Conservation (phyloP, 352 stramenopile genomes). For the Elongisporangium prolatum region DNA sequence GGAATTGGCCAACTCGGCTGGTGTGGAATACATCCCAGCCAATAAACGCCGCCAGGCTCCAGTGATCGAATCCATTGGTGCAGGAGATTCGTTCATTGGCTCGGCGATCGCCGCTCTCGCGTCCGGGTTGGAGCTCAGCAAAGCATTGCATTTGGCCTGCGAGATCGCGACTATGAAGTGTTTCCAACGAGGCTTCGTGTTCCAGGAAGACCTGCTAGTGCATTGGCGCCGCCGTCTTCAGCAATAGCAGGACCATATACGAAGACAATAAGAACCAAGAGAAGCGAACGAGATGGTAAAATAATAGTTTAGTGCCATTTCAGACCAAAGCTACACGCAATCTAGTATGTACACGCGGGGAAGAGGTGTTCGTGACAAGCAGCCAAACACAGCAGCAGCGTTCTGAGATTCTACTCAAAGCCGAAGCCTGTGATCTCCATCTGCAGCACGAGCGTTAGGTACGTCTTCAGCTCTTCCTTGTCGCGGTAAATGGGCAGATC, state of each 20-base stretch:
- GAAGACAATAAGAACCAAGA: too few relatives aligned
- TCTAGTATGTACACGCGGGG: too few relatives aligned
- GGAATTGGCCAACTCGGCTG: constrained; percentile 10
- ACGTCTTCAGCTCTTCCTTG: constrained; percentile 83
- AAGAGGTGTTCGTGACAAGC: too few relatives aligned
- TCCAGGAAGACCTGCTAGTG: constrained; percentile 15
- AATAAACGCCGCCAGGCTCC: constrained; percentile 13
- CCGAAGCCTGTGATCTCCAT: constrained; percentile 81
- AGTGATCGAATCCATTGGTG: constrained; percentile 66
- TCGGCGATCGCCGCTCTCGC: constrained; percentile 48
- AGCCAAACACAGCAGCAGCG: too few relatives aligned
- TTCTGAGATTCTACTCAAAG: constrained; percentile 35
- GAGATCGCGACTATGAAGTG: constrained; percentile 60
- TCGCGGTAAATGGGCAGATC: constrained; percentile 78
- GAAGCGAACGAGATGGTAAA: too few relatives aligned
- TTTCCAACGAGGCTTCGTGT: constrained; percentile 40
- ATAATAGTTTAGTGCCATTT: too few relatives aligned
- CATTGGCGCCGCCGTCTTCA: constrained; percentile 16
- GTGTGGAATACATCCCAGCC: constrained; percentile 29
- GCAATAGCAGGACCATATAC: too few relatives aligned
- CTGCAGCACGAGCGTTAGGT: constrained; percentile 83
- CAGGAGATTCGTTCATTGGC: constrained; percentile 72
- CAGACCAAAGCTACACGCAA: too few relatives aligned
- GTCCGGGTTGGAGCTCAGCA: constrained; percentile 11
- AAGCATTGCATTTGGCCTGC: constrained; percentile 38